Conservation (phyloP, 2,329 filamentous ascomycete genomes). For the Ceratocystis cubensis region DNA sequence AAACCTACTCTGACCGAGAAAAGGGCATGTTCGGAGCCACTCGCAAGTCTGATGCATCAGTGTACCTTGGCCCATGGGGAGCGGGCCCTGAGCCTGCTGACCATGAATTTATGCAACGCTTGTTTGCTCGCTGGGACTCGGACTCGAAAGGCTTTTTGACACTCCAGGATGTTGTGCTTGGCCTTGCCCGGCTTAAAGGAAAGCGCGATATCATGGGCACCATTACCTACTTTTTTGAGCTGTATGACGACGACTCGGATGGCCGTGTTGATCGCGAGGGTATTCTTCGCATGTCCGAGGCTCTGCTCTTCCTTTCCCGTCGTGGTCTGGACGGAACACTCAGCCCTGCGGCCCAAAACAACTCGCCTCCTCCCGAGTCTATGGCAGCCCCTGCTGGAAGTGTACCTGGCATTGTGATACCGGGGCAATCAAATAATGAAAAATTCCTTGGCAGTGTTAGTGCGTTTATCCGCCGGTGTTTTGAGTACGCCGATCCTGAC, state of each 20-base stretch:
- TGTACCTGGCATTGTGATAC: conserved; percentile 30
- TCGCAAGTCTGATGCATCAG: conserved; percentile 33
- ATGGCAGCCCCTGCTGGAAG: conserved; percentile 21
- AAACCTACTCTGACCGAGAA: conserved; percentile 38
- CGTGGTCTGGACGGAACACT: conserved; percentile 68
- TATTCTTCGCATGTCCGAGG: conserved; percentile 87
- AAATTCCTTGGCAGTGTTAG: conserved; percentile 85
- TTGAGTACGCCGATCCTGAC: conserved; percentile 94
- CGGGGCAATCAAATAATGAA: conserved; percentile 60
- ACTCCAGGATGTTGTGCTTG: conserved; percentile 82
- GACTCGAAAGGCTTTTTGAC: conserved; percentile 66
- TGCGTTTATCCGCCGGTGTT: conserved; percentile 89
- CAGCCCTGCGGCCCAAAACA: conserved; percentile 42
- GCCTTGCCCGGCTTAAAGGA: conserved; percentile 82
- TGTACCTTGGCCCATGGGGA: conserved; percentile 39
- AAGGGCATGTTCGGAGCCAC: conserved; percentile 50
- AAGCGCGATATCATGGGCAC: conserved; percentile 94
- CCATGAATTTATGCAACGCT: conserved; percentile 81
- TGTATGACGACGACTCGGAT: conserved; percentile 87
- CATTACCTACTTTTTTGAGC: conserved; percentile 94
- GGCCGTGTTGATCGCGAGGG: conserved; percentile 90
- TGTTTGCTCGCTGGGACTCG: conserved; percentile 81
- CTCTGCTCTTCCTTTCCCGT: conserved; percentile 79
- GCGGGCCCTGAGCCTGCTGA: conserved; percentile 60
- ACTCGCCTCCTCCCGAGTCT: conserved; percentile 26